Conservation (phyloP, 2,329 filamentous ascomycete genomes). For the Diaporthe aspalathi region DNA sequence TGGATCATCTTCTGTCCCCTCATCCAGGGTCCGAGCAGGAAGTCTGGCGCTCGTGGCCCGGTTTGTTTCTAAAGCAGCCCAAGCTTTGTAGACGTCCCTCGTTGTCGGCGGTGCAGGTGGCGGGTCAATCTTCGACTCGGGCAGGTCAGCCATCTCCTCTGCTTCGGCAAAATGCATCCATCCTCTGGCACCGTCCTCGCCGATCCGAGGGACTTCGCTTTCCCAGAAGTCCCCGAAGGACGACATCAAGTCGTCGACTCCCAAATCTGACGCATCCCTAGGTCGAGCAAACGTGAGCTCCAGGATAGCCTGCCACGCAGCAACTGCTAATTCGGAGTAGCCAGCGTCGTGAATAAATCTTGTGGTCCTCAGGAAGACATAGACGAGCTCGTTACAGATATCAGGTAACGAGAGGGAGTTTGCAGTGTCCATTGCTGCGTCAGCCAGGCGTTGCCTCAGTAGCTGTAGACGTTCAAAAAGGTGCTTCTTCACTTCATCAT, state of each 20-base stretch:
- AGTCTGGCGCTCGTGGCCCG: slow-evolving; percentile 61
- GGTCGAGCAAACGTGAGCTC: slow-evolving; percentile 77
- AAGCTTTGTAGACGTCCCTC: slow-evolving; percentile 61
- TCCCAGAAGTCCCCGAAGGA: slow-evolving; percentile 86
- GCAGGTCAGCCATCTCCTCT: slow-evolving; percentile 52
- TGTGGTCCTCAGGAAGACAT: slow-evolving; percentile 81
- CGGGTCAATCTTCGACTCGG: slow-evolving; percentile 51
- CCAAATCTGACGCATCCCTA: slow-evolving; percentile 36
- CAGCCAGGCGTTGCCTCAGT: slow-evolving; percentile 41
- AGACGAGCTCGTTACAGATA: slow-evolving; percentile 64
- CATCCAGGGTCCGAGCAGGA: slow-evolving; percentile 81
- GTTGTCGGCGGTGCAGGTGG: slow-evolving; percentile 45
- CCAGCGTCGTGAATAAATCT: slow-evolving; percentile 80
- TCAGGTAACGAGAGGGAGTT: not conserved
- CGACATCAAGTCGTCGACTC: slow-evolving; percentile 43
- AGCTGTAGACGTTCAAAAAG: slow-evolving; percentile 69
- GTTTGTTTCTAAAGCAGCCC: slow-evolving; percentile 66
- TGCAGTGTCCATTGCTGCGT: too few relatives aligned
- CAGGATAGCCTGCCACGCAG: slow-evolving; percentile 84
- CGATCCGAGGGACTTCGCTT: slow-evolving; percentile 81
- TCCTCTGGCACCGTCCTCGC: slow-evolving; percentile 76
- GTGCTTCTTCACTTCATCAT: slow-evolving; percentile 71
- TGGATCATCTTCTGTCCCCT: slow-evolving; percentile 81
- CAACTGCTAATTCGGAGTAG: slow-evolving; percentile 80
- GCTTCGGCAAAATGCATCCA: slow-evolving; percentile 70